Evolutionary conservation across 805 yeast genomes (phyloP).

Genomic region (Nadsonia fulvescens): DNA sequence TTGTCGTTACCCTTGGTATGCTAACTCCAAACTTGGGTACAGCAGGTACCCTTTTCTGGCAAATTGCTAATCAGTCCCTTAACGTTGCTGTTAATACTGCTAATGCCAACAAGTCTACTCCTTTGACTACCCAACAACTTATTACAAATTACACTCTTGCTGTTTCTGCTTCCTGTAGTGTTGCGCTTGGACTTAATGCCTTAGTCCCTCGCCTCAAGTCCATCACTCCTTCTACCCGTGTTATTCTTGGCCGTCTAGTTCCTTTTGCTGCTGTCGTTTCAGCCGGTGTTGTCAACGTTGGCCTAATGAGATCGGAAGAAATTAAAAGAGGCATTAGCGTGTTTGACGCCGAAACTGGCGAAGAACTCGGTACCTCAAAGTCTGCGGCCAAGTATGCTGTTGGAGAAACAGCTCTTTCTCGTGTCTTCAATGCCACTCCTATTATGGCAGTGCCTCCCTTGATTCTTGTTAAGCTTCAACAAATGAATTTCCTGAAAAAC

Average conservation of each 20-base stretch:
- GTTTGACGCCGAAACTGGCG: conserved; percentile 19
- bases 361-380: conserved; percentile 46
- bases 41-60: conserved; percentile 92
- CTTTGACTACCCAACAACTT: conserved; percentile 62
- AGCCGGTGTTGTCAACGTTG: conserved; percentile 94
- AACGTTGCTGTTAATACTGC: conserved; percentile 96
- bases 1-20: conserved; percentile 96
- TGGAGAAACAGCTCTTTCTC: conserved; percentile 88
- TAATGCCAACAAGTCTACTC: conserved; percentile 89
- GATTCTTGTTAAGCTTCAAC: conserved; percentile 60
- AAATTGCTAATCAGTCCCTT: conserved; percentile 87
- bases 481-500: conserved; percentile 39
- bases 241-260: conserved; percentile 67
- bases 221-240: conserved; percentile 49
- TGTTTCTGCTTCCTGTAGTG: conserved; percentile 87
- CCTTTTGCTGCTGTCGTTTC: conserved; percentile 98
- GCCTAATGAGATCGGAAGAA: conserved; percentile 91
- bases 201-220: conserved; percentile 70
- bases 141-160: conserved; percentile 70
- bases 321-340: conserved; percentile 38
- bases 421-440: conserved; percentile 94
- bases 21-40: conserved; percentile 84
- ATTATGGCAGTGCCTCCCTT: conserved; percentile 94
- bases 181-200: conserved; percentile 83
- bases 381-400: conserved; percentile 86